Percentiles rank a stretch among this genome's conserved stretches.
phyloP scores from a whole-genome alignment of 768 basidiomycete species.

The Psilocybe tampanensis region DNA sequence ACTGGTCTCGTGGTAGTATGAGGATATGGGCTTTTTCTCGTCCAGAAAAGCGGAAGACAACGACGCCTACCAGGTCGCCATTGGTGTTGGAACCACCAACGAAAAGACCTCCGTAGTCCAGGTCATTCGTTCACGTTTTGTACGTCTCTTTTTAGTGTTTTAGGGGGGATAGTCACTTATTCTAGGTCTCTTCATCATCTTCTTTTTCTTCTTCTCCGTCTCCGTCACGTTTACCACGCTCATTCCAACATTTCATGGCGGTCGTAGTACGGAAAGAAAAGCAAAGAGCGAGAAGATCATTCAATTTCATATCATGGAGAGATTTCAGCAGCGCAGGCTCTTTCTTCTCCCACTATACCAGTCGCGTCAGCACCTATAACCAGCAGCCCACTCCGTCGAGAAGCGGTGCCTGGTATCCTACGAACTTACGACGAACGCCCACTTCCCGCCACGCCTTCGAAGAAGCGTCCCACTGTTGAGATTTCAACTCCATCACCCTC shows the following conservation, averaged over 20 bases:
- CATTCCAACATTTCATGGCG: conserved; percentile 7
- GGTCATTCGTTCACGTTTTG: conserved; percentile 64
- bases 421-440: conserved; percentile 24
- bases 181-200: conserved; percentile 15
- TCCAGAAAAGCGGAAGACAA: conserved; percentile 48
- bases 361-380: conserved; percentile 24
- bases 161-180: conserved; percentile 9
- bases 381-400: conserved; percentile 17
- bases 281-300: conserved; percentile 53
- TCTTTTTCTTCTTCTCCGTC: conserved; percentile 13
- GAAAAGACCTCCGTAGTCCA: conserved; percentile 52
- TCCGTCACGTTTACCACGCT: conserved; percentile 8
- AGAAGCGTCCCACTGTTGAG: conserved; percentile 14
- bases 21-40: conserved; percentile 56
- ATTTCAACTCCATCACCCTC: conserved; percentile 9
- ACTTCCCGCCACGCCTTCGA: conserved; percentile 24
- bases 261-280: conserved; percentile 59
- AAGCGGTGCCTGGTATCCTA: conserved; percentile 28
- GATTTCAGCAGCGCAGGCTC: conserved; percentile 37
- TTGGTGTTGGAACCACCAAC: conserved; percentile 22
- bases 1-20: conserved; percentile 28
- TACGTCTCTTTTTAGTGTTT: conserved; percentile 32
- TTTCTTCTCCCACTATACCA: conserved; percentile 32
- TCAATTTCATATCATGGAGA: conserved; percentile 32
- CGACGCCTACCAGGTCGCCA: conserved; percentile 32